Conservation (phyloP, 2,329 filamentous ascomycete genomes). For the Pyrenophora seminiperda region DNA sequence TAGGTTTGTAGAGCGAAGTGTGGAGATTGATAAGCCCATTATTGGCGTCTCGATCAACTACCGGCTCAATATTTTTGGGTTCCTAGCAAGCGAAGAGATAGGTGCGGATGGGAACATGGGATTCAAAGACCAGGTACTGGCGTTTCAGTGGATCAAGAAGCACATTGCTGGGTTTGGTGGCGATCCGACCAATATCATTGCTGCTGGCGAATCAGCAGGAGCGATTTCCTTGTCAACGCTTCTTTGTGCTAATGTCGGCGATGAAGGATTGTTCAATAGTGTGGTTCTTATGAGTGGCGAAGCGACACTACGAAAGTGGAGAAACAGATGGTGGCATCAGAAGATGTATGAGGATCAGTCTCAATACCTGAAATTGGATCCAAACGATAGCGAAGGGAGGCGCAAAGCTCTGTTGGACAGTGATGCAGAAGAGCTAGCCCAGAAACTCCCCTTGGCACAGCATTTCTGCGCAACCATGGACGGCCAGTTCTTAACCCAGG, state of each 20-base stretch:
- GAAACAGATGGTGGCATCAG: slow-evolving; percentile 33
- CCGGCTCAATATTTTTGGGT: slow-evolving; percentile 38
- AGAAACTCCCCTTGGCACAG: slow-evolving; percentile 33
- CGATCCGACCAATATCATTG: slow-evolving; percentile 44
- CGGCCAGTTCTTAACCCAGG: slow-evolving; percentile 27
- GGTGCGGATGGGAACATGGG: slow-evolving; percentile 44
- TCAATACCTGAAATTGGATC: slow-evolving; percentile 22
- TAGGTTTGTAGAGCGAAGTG: slow-evolving; percentile 52
- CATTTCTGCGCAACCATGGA: slow-evolving; percentile 35
- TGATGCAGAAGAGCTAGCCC: slow-evolving; percentile 25
- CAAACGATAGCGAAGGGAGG: slow-evolving; percentile 14
- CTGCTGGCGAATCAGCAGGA: slow-evolving; percentile 56
- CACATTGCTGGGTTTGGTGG: slow-evolving; percentile 51
- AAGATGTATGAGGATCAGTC: slow-evolving; percentile 34
- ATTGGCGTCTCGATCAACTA: slow-evolving; percentile 51
- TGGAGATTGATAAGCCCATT: slow-evolving; percentile 52
- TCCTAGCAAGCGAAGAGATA: slow-evolving; percentile 54
- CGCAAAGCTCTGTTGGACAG: slow-evolving; percentile 20
- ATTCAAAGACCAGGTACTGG: slow-evolving; percentile 44
- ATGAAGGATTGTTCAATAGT: slow-evolving; percentile 31
- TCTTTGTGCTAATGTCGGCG: slow-evolving; percentile 34
- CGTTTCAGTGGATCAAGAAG: slow-evolving; percentile 47
- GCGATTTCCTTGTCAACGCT: slow-evolving; percentile 42
- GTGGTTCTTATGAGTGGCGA: slow-evolving; percentile 43
- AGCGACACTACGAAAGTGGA: slow-evolving; percentile 35